A percentile compares a stretch with the other conserved stretches of the same genome.
Evolutionary conservation across 768 basidiomycete species (phyloP).

Genomic region (Phanerochaete sordida): DNA sequence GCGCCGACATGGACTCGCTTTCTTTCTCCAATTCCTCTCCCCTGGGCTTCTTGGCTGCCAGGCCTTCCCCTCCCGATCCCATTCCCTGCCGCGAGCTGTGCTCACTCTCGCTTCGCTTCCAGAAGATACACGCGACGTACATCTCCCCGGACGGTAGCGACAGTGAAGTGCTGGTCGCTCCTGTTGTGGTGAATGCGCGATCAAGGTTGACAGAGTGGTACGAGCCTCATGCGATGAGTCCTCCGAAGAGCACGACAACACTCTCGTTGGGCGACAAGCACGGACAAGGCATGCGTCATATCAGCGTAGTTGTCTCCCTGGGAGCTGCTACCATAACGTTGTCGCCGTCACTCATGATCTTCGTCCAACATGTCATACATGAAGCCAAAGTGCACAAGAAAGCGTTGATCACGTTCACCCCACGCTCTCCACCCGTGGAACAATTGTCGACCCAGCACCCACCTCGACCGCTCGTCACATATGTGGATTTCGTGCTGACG

Average conservation of each 20-base stretch:
- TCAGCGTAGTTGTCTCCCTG: conserved; percentile 32
- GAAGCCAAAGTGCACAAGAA: conserved; percentile 13
- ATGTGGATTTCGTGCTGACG: conserved; percentile 37
- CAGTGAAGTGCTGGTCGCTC: conserved; percentile 9
- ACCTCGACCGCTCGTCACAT: conserved; percentile 13
- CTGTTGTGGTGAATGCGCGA: conserved; percentile 1
- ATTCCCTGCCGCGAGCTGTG: background rate
- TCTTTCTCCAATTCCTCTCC: background rate
- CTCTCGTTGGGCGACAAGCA: conserved; percentile 11
- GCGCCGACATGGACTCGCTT: background rate
- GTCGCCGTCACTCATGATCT: conserved; percentile 57
- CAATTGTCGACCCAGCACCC: background rate
- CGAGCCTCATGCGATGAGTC: background rate
- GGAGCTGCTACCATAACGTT: conserved; percentile 41
- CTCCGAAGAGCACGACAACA: conserved; percentile 9
- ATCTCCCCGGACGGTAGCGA: background rate
- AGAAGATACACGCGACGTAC: conserved; percentile 1
- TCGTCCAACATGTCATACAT: conserved; percentile 48
- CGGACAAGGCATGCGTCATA: conserved; percentile 17
- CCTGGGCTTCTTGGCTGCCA: background rate
- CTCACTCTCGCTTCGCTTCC: background rate
- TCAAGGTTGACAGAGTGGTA: background rate
- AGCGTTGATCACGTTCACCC: background rate
- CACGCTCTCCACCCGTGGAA: background rate
- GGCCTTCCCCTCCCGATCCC: background rate